Percentiles rank a stretch among this genome's conserved stretches.
These are phyloP conservation scores for Epichloe aotearoae DNA, from an alignment of 2,329 filamentous ascomycete genomes.

Conservation along the genomic window DNA sequence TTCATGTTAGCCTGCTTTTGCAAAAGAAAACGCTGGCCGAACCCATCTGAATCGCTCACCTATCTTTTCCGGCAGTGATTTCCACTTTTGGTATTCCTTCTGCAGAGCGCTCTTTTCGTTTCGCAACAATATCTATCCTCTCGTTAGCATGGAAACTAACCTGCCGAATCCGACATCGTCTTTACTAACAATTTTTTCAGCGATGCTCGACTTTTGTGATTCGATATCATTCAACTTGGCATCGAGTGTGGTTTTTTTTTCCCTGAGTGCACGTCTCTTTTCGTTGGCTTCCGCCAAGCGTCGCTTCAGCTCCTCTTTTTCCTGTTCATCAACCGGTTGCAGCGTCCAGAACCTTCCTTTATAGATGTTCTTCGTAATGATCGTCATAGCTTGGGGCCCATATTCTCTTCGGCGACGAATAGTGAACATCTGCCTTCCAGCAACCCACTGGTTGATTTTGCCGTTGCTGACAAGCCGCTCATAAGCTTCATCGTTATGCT, in stretches of 20 bases:
- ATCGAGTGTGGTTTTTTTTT: slow-evolving; percentile 21
- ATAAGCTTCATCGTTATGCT: slow-evolving; percentile 55
- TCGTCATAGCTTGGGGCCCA: slow-evolving; percentile 59
- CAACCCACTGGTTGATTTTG: slow-evolving; percentile 56
- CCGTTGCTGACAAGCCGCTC: slow-evolving; percentile 45
- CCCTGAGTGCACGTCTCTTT: slow-evolving; percentile 22
- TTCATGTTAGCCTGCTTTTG: slow-evolving; percentile 10
- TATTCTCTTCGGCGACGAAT: slow-evolving; percentile 68
- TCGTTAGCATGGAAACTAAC: slow-evolving; percentile 6
- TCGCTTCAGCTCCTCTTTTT: slow-evolving; percentile 47
- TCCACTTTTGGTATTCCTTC: slow-evolving; percentile 49
- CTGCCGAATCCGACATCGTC: not conserved
- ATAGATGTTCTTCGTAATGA: slow-evolving; percentile 46
- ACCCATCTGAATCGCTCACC: slow-evolving; percentile 31
- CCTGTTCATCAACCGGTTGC: slow-evolving; percentile 56
- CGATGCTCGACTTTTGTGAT: slow-evolving; percentile 27
- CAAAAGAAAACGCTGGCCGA: not conserved
- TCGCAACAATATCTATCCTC: slow-evolving; percentile 34
- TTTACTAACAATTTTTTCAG: slow-evolving; percentile 23
- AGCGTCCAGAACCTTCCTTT: slow-evolving; percentile 61
- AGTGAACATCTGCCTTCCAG: slow-evolving; percentile 48
- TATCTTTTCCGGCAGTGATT: slow-evolving; percentile 57
- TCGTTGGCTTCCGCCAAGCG: slow-evolving; percentile 30
- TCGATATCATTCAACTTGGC: slow-evolving; percentile 29
- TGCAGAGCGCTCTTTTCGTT: slow-evolving; percentile 56